A percentile compares a stretch with the other conserved stretches of the same genome.
These are phyloP conservation scores for Omphalea diandra DNA, from an alignment of 441 rosid genomes.

Conservation along the genomic window DNA sequence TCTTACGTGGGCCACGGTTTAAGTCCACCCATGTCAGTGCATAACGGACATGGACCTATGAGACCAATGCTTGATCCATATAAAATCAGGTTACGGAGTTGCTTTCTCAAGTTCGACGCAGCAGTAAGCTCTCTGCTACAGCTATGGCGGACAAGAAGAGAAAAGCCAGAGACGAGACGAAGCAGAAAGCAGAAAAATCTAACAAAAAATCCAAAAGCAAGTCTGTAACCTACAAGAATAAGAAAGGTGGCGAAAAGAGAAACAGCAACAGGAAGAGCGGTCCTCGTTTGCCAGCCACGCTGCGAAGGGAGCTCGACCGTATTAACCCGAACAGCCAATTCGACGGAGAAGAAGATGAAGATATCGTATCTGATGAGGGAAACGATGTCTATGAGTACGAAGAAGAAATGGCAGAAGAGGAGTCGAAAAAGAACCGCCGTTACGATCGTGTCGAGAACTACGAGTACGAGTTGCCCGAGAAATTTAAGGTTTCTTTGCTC, in stretches of 20 bases:
- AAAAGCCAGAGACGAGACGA: constrained; percentile 27
- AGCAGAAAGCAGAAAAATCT: constrained; percentile 23
- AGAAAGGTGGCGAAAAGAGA: not conserved
- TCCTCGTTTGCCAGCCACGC: constrained; percentile 61
- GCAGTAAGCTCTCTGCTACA: not conserved
- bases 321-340: constrained; percentile 26
- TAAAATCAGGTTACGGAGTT: not conserved
- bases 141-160: constrained; percentile 44
- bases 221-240: not conserved
- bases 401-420: constrained; percentile 74
- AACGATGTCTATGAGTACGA: constrained; percentile 81
- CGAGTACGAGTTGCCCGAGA: constrained; percentile 66
- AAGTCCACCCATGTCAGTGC: no score
- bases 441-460: constrained; percentile 70
- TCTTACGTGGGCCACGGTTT: no score
- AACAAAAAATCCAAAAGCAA: constrained; percentile 25
- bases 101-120: not conserved
- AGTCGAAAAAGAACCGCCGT: constrained; percentile 74
- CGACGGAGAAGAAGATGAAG: constrained; percentile 24
- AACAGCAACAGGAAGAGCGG: constrained; percentile 33
- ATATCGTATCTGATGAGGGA: constrained; percentile 41
- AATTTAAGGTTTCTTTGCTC: constrained; percentile 54
- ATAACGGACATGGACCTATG: no score
- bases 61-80: no score
- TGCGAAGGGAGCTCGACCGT: constrained; percentile 45